Evolutionary conservation across 2,329 filamentous ascomycete genomes (phyloP), one percentile per base, ranked within the genome.

Genomic region (Neopestalotiopsis rosae): DNA sequence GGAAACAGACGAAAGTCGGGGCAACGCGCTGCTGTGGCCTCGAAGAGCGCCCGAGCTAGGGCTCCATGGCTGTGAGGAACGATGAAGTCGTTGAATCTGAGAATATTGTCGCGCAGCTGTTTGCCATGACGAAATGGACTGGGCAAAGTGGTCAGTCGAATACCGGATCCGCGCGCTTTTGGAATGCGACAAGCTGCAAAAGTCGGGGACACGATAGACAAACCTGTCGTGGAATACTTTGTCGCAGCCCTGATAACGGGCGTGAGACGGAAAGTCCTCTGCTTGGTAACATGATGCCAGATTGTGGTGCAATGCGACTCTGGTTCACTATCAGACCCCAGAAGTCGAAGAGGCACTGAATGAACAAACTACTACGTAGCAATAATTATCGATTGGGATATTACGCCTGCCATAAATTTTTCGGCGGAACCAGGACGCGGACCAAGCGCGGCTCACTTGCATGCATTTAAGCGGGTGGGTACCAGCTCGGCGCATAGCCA

Each of bases 181-280:
- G 57, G 28, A 32, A 17, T 62, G 59, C n/a, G 14, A 59, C 24
- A 24, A 34, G 59, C 59, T 24, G n/a, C 30, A 45, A 7, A 38
- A 24, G 40, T 12, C 34, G 34, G 40, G 30, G 20, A 24, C 14
- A 7, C 13, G 49, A 77, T 67, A 70, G 73, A 17, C 73, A 72
- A 34, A 77, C 61, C 67, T 76, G 78, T 72, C 76, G 78, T 52
- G 59, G 7, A 14, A 67, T 17, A 40, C n/a, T 49, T 38, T 49
- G 66, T 71, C 77, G 76, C 56, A 76, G 62, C 66, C 76, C 74
- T 71, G 73, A 72, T 57, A 80, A 78, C 71, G 81, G 77, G 68
- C 82, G 70, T 66, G 81, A 80, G 72, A 80, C 80, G 73, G 79
- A 77, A 74, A 83, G 77, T 75, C 81, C 82, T 81, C 82, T 81